Evolutionary conservation across 805 yeast species (phyloP), one percentile per base, ranked within the genome.

Genomic region (Candida insectorum): DNA sequence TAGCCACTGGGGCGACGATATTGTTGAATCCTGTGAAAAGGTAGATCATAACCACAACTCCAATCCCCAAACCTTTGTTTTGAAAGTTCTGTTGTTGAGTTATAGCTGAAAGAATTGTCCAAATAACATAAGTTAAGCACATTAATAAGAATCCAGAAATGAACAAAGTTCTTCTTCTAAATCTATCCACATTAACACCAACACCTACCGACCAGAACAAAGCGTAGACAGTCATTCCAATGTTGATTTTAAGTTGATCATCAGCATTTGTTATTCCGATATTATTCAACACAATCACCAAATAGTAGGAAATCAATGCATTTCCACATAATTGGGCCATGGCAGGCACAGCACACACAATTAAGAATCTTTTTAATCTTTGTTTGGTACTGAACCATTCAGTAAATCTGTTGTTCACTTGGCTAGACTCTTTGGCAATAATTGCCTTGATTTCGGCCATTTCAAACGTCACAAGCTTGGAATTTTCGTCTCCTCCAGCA

Each of bases 271-370:
- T 69, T 44, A 74, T 68, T 33, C 81, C 80, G 47, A 75, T 71
- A 15, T 74, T 64, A 34, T 52, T 47, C 41, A 75, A 60, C 9
- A 76, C 80, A 43, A 62, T 58, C 37, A 60, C 54, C 43, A 73
- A 54, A 49, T 73, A 73, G 59, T 70, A 72, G 4, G 74, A 65
- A 18, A 71, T 70, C 37, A 73, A 52, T 32, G 73, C 74, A 45
- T 69, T 71, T 45, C 78, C 78, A 14, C 74, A 66, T 28, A 69
- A 49, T 47, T 73, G 75, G 68, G 58, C 58, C 41, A 67, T 48
- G 20, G 51, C 41, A 26, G 63, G 65, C 15, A 65, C 47, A 44
- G 56, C 50, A 20, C 49, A 16, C 23, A 54, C 42, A 43, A 68
- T 60, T 53, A 42, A 41, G 8, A 63, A 43, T 52, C 76, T 58